Conservation (phyloP, 1,284 basidiomycete species). For the Rhizoctonia solani region DNA sequence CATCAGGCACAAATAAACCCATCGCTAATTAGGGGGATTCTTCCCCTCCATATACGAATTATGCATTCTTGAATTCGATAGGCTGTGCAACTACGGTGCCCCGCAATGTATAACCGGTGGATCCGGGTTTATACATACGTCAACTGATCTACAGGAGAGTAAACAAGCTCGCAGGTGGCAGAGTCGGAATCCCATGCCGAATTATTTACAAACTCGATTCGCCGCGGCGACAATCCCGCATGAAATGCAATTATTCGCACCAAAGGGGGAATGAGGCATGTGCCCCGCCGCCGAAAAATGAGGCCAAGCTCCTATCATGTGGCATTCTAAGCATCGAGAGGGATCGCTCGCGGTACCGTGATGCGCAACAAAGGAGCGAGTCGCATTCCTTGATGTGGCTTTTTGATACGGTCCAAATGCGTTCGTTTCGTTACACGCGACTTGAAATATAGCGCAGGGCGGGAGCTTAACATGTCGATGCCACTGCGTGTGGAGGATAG, state of each 20-base stretch:
- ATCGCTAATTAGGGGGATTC: background rate
- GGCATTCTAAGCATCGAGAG: slow-evolving; percentile 1
- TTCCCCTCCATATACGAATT: no score
- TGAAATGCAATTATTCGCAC: no score
- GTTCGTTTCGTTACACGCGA: background rate
- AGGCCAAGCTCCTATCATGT: slow-evolving; percentile 18
- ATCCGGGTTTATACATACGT: background rate
- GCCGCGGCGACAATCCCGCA: background rate
- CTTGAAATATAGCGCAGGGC: background rate
- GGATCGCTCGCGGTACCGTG: slow-evolving; percentile 1
- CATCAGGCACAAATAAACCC: slow-evolving; percentile 6
- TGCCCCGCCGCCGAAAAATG: slow-evolving; percentile 9
- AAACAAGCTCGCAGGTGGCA: background rate
- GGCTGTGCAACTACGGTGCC: no score
- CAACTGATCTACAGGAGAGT: slow-evolving; percentile 18
- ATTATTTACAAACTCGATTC: no score
- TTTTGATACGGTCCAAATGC: no score
- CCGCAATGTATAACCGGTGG: background rate
- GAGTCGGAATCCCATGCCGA: background rate
- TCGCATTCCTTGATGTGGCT: slow-evolving; percentile 15
- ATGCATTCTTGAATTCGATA: no score
- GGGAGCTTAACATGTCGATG: no score
- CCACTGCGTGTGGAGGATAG: no score
- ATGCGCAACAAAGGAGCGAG: slow-evolving; percentile 20
- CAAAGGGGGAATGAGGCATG: background rate